Percentiles rank a stretch among this genome's conserved stretches.
Conservation (phyloP, 257 asterid genomes). For the Capsicum baccatum region DNA sequence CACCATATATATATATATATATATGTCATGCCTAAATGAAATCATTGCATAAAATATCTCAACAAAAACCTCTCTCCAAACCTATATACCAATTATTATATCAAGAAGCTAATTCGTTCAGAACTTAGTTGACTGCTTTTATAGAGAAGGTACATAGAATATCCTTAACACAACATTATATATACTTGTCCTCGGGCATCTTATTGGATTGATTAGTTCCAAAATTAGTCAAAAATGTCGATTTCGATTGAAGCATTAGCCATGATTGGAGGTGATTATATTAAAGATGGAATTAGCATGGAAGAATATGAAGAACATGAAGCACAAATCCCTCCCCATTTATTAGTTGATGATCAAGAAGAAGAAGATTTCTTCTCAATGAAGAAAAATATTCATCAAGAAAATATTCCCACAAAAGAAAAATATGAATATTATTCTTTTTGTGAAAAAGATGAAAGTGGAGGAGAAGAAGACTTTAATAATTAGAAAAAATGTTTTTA, state of each 20-base stretch:
- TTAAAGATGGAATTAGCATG: slow-evolving; percentile 32
- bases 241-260: slow-evolving; percentile 41
- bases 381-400: background rate
- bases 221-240: slow-evolving; percentile 28
- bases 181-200: background rate
- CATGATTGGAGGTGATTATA: slow-evolving; percentile 50
- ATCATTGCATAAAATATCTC: background rate
- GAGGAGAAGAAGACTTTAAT: background rate
- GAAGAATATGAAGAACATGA: background rate
- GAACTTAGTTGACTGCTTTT: no score
- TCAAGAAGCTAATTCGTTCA: background rate
- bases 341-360: background rate
- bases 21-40: background rate
- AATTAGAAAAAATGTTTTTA: background rate
- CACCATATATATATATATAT: background rate
- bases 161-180: background rate
- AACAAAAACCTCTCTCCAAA: background rate
- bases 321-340: background rate
- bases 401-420: background rate
- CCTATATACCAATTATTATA: background rate
- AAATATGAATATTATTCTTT: background rate
- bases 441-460: background rate
- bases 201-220: no score
- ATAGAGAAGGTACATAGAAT: background rate
- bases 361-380: background rate